A percentile compares a stretch with the other conserved stretches of the same genome.
Conservation (phyloP, 1,139 yeast species). For the Ogataea hybrid region DNA sequence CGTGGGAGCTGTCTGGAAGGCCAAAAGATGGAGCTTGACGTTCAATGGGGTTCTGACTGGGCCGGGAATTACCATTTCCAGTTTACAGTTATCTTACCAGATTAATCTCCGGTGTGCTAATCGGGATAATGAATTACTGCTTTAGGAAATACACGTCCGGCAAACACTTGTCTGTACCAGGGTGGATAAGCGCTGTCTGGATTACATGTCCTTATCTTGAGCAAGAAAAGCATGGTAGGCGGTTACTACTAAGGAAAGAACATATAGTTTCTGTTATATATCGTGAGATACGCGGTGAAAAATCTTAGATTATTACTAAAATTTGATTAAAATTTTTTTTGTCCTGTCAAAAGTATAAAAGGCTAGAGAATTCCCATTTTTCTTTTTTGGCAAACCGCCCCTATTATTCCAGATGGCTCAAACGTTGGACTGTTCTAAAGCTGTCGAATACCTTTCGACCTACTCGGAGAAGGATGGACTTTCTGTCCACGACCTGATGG, state of each 20-base stretch:
- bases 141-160: conserved; percentile 1
- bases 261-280: too few relatives aligned
- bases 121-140: conserved; percentile 4
- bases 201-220: too few relatives aligned
- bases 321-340: conserved; percentile 1
- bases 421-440: conserved; percentile 53
- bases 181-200: too few relatives aligned
- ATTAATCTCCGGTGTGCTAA: conserved; percentile 8
- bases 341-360: conserved; percentile 10
- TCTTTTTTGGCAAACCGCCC: conserved; percentile 15
- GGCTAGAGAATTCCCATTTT: conserved; percentile 2
- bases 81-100: background rate
- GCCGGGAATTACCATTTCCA: too few relatives aligned
- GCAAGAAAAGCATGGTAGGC: too few relatives aligned
- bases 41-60: background rate
- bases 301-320: conserved; percentile 4
- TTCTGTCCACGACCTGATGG: conserved; percentile 80
- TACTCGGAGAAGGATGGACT: conserved; percentile 83
- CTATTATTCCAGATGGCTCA: conserved; percentile 10
- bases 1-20: too few relatives aligned
- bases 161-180: too few relatives aligned
- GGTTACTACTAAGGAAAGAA: too few relatives aligned
- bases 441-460: conserved; percentile 61
- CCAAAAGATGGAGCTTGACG: background rate
- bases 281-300: background rate